A percentile compares a stretch with the other conserved stretches of the same genome.
These are phyloP conservation scores for Neonectria faginata DNA, from an alignment of 2,329 filamentous ascomycete genomes.

Conservation along the genomic window DNA sequence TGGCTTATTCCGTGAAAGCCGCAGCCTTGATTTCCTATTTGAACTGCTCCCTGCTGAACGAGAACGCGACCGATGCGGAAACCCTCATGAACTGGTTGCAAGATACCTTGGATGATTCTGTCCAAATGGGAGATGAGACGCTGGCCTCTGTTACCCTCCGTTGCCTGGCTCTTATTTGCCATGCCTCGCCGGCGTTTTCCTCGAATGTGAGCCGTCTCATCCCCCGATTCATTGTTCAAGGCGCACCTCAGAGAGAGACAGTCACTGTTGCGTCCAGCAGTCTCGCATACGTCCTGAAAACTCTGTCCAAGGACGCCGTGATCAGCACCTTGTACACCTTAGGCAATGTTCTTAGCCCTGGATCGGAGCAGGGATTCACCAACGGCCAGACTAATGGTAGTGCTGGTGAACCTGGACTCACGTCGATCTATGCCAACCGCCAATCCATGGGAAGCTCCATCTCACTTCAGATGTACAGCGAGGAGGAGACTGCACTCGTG, in stretches of 20 bases:
- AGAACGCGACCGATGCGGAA: slow-evolving; percentile 83
- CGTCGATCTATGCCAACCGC: slow-evolving; percentile 63
- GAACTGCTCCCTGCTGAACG: slow-evolving; percentile 85
- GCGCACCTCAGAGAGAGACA: slow-evolving; percentile 74
- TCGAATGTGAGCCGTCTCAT: slow-evolving; percentile 82
- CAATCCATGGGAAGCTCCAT: slow-evolving; percentile 80
- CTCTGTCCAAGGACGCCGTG: slow-evolving; percentile 89
- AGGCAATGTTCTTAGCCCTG: slow-evolving; percentile 92
- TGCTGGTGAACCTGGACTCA: slow-evolving; percentile 53
- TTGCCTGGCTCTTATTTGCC: slow-evolving; percentile 84
- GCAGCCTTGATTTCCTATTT: slow-evolving; percentile 85
- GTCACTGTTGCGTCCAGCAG: slow-evolving; percentile 85
- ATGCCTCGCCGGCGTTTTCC: slow-evolving; percentile 77
- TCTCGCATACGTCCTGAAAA: slow-evolving; percentile 82
- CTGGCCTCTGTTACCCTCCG: slow-evolving; percentile 84
- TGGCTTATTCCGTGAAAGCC: slow-evolving; percentile 88
- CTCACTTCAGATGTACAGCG: slow-evolving; percentile 78
- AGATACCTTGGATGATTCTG: slow-evolving; percentile 79
- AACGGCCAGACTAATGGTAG: slow-evolving; percentile 63
- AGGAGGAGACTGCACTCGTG: slow-evolving; percentile 81
- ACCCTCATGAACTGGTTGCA: slow-evolving; percentile 87
- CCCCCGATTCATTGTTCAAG: slow-evolving; percentile 89
- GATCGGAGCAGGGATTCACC: slow-evolving; percentile 64
- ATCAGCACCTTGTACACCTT: slow-evolving; percentile 96
- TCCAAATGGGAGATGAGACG: slow-evolving; percentile 83